A percentile compares a stretch with the other conserved stretches of the same genome.
phyloP scores from a whole-genome alignment of 2,329 filamentous ascomycete genomes.

The Colletotrichum cereale region DNA sequence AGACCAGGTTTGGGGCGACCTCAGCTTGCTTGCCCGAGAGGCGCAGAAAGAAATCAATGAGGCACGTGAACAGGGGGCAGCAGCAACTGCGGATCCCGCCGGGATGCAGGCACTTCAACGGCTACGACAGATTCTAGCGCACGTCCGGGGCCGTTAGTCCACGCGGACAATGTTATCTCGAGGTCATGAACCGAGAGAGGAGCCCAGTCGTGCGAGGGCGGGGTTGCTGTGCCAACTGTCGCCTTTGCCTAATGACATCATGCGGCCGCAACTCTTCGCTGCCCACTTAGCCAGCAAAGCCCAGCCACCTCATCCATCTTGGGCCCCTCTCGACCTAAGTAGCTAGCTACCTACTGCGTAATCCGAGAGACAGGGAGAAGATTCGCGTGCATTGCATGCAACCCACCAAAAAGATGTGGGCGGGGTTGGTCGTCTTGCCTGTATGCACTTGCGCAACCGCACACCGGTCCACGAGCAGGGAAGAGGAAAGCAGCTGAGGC shows the following conservation, averaged over 20 bases:
- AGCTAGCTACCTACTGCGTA: no score
- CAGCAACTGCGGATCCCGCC: neutral
- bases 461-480: slow-evolving; percentile 14
- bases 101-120: slow-evolving; percentile 50
- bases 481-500: slow-evolving; percentile 12
- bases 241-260: slow-evolving; percentile 36
- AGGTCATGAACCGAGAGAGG: neutral
- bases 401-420: slow-evolving; percentile 23
- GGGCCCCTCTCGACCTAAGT: slow-evolving; percentile 3
- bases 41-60: slow-evolving; percentile 68
- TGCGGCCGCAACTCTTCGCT: slow-evolving; percentile 11
- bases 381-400: slow-evolving; percentile 29
- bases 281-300: slow-evolving; percentile 11
- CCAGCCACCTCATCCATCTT: slow-evolving; percentile 36
- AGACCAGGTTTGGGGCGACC: slow-evolving; percentile 77
- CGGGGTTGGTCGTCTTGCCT: slow-evolving; percentile 19
- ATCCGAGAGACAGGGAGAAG: neutral
- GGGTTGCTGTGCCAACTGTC: slow-evolving; percentile 38
- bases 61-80: slow-evolving; percentile 24
- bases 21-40: slow-evolving; percentile 67
- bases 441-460: neutral
- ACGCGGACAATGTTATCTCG: neutral
- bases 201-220: slow-evolving; percentile 2
- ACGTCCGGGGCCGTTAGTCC: slow-evolving; percentile 48
- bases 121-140: slow-evolving; percentile 53